Evolutionary conservation across 257 asterid species (phyloP).

Genomic region (Henckelia pumila): DNA sequence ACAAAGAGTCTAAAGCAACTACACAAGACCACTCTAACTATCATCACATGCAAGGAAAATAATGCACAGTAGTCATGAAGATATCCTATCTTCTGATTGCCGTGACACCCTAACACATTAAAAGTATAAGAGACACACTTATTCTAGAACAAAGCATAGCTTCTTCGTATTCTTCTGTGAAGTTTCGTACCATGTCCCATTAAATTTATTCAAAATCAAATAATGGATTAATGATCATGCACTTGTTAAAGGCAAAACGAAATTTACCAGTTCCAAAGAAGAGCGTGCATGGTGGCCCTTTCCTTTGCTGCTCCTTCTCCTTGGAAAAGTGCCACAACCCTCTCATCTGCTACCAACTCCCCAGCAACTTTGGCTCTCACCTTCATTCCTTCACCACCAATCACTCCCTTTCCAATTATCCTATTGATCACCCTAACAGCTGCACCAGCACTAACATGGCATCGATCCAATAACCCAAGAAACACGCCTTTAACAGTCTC

Average conservation of each 20-base stretch:
- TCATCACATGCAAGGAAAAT: conserved; percentile 9
- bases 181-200: neutral
- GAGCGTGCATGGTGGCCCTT: conserved; percentile 93
- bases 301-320: conserved; percentile 73
- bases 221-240: neutral
- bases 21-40: conserved; percentile 8
- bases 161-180: conserved; percentile 12
- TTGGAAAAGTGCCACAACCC: conserved; percentile 72
- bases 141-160: neutral
- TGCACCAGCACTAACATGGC: conserved; percentile 79
- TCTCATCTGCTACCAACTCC: conserved; percentile 88
- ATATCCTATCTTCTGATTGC: neutral
- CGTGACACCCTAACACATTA: conserved; percentile 2
- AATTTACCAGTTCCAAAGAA: conserved; percentile 95
- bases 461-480: conserved; percentile 76
- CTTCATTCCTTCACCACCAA: conserved; percentile 58
- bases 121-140: conserved; percentile 7
- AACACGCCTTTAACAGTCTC: conserved; percentile 81
- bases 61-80: neutral
- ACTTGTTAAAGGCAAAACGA: conserved; percentile 14
- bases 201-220: conserved; percentile 1
- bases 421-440: conserved; percentile 77
- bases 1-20: conserved; percentile 10
- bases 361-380: conserved; percentile 68
- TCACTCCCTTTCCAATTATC: conserved; percentile 64